Evolutionary conservation across 805 yeast species (phyloP).

Genomic region (Candida sphagnicola): DNA sequence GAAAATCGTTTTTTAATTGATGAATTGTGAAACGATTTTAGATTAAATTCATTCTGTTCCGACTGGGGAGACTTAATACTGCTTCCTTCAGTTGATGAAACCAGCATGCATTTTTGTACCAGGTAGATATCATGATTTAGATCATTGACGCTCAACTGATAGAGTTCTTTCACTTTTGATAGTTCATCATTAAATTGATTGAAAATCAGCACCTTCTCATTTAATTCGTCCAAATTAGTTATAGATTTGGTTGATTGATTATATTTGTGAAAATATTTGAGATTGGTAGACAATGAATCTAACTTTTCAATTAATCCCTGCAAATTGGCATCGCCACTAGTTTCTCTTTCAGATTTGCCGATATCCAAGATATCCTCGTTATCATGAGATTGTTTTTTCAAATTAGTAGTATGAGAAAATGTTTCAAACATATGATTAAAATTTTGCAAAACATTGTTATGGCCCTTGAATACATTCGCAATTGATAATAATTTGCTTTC

Average conservation of each 20-base stretch:
- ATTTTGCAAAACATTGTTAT: slow-evolving; percentile 18
- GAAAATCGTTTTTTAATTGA: slow-evolving; percentile 24
- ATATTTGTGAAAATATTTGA: slow-evolving; percentile 35
- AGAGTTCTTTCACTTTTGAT: slow-evolving; percentile 22
- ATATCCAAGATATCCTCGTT: slow-evolving; percentile 15
- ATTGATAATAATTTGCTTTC: slow-evolving; percentile 5
- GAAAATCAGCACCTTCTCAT: slow-evolving; percentile 35
- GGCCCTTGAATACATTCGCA: slow-evolving; percentile 18
- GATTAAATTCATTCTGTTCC: slow-evolving; percentile 14
- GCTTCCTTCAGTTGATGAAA: slow-evolving; percentile 4
- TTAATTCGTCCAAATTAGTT: slow-evolving; percentile 26
- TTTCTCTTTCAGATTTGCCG: neutral
- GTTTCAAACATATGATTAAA: slow-evolving; percentile 23
- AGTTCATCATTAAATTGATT: slow-evolving; percentile 33
- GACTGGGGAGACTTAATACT: slow-evolving; percentile 6
- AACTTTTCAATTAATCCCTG: slow-evolving; percentile 26
- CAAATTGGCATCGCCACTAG: slow-evolving; percentile 13
- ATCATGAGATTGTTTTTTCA: slow-evolving; percentile 6
- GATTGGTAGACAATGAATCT: slow-evolving; percentile 28
- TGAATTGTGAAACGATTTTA: slow-evolving; percentile 30
- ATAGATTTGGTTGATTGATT: slow-evolving; percentile 24
- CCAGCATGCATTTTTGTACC: neutral
- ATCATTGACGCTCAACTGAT: slow-evolving; percentile 25
- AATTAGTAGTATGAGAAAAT: slow-evolving; percentile 13
- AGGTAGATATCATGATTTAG: slow-evolving; percentile 15